Conservation (phyloP, 2,329 filamentous ascomycete species). For the Hypoxylon sp. region DNA sequence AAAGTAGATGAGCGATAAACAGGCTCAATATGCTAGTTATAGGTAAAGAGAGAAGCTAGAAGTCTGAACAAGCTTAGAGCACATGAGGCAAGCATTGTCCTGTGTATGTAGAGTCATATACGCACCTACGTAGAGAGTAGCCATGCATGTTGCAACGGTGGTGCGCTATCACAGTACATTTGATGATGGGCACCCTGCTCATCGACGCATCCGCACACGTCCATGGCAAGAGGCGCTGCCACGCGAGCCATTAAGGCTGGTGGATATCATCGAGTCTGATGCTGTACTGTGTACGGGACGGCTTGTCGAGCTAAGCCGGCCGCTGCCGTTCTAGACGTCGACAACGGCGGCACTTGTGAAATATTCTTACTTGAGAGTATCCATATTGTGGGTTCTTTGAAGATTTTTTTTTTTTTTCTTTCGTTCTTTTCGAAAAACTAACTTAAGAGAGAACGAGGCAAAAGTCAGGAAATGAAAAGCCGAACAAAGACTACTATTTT, state of each 20-base stretch:
- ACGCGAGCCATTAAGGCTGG: conserved; percentile 7
- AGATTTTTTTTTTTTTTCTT: no score
- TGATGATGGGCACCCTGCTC: conserved; percentile 25
- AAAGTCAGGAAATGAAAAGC: conserved; percentile 1
- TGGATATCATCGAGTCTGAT: conserved; percentile 8
- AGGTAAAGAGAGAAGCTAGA: conserved; percentile 5
- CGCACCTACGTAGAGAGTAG: conserved; percentile 1
- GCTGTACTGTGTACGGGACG: conserved; percentile 21
- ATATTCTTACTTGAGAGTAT: conserved; percentile 31
- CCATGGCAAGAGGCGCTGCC: conserved; percentile 8
- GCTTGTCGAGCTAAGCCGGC: conserved; percentile 5
- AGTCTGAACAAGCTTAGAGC: conserved; percentile 31
- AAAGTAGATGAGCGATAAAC: no score
- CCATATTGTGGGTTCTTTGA: conserved; percentile 35
- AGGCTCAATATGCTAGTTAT: background rate
- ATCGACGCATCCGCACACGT: conserved; percentile 26
- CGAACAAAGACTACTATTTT: no score
- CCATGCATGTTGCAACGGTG: conserved; percentile 19
- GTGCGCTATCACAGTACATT: conserved; percentile 32
- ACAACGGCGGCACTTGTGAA: conserved; percentile 32
- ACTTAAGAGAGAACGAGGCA: conserved; percentile 9
- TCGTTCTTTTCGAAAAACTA: no score
- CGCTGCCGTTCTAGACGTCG: conserved; percentile 26
- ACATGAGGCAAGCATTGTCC: background rate
- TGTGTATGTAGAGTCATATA: background rate